Base-by-base conservation (phyloP, 2,329 filamentous ascomycete genomes). In the Sarocladiaceae sp. region DNA sequence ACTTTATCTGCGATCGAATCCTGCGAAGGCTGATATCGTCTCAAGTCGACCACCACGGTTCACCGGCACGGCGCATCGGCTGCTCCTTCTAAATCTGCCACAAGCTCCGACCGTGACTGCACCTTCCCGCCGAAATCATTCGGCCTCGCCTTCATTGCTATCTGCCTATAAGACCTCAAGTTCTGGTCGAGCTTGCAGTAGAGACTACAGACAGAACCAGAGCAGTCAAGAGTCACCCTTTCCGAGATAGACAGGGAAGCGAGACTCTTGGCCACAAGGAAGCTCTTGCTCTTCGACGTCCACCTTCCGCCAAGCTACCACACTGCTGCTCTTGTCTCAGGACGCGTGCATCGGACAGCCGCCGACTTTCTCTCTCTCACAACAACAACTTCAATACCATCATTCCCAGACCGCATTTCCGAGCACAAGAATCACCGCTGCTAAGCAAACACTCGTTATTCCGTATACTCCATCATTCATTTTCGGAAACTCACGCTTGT, bases 91-190 rank as follows among this genome's bases (percentile, higher is more conserved):
- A 20, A 17, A 40, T 23, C 37, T 28, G 40, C 18, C 6, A 26
- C 40, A 17, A n/a, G 10, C 23, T 22, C 40, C 40, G 12, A 20
- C 4, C 23, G 15, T 28, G 23, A 23, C 40, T 44, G 22, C 40
- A 44, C 40, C 40, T 44, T 20, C 40, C 40, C 20, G 37, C 12
- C n/a, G n/a, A n/a, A n/a, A n/a, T n/a, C n/a, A n/a, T n/a, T n/a
- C n/a, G n/a, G n/a, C n/a, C n/a, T n/a, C n/a, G n/a, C n/a, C 33
- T n/a, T 36, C 33, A n/a, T 7, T 5, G 15, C 33, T 36, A 20
- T 40, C 37, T 40, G 18, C 37, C 37, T 22, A 7, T 4, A 12
- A 20, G 18, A 22, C n/a, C 20, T 20, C 23, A 4, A 20, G 23
- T 20, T 40, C 18, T 12, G 37, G 8, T 40, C 17, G 37, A 23